Conservation (phyloP, 2,329 filamentous ascomycete genomes). For the Exophiala sideris region DNA sequence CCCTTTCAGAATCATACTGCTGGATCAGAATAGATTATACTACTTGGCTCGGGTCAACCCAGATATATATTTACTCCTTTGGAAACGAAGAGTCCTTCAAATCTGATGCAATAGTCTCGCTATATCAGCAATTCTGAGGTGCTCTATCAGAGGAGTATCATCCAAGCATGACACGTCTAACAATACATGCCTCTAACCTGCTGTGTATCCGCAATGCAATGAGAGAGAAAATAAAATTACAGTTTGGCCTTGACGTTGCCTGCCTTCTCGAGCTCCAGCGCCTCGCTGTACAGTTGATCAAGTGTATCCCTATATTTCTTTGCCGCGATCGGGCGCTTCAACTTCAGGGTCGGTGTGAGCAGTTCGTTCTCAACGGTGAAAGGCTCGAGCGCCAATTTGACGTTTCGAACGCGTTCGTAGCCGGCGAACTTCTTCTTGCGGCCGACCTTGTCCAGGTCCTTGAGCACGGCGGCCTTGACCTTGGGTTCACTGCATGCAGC, state of each 20-base stretch:
- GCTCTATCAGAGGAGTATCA: too few relatives aligned
- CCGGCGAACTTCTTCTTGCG: constrained; percentile 86
- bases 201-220: neutral
- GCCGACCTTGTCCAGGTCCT: constrained; percentile 73
- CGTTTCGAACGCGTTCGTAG: constrained; percentile 77
- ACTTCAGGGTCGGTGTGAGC: constrained; percentile 58
- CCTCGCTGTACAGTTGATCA: constrained; percentile 61
- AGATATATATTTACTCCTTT: too few relatives aligned
- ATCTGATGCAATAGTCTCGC: too few relatives aligned
- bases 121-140: too few relatives aligned
- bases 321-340: constrained; percentile 66
- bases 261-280: constrained; percentile 34
- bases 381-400: constrained; percentile 76
- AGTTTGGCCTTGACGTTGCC: constrained; percentile 21
- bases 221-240: constrained; percentile 3
- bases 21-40: too few relatives aligned
- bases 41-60: too few relatives aligned
- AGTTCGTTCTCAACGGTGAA: constrained; percentile 93
- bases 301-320: constrained; percentile 59
- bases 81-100: too few relatives aligned
- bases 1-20: too few relatives aligned
- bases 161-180: too few relatives aligned
- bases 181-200: neutral
- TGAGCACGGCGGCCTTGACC: constrained; percentile 71
- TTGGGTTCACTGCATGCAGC: constrained; percentile 65